Percentiles rank a stretch among this genome's conserved stretches.
phyloP scores from a whole-genome alignment of 176 grass and related monocot species.

The Microstegium vimineum region DNA sequence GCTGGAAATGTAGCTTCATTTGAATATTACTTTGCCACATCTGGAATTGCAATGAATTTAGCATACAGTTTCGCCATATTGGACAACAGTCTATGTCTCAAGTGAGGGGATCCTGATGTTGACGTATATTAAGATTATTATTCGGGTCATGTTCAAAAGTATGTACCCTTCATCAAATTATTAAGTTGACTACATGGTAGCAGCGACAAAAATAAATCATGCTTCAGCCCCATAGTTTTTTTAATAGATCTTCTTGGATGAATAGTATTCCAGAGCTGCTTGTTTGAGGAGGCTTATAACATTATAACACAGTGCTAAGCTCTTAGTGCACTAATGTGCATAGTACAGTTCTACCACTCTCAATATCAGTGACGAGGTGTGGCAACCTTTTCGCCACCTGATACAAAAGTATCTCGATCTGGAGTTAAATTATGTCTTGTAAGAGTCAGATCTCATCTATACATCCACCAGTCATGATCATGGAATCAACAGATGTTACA shows the following conservation, averaged over 20 bases:
- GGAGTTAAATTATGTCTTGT: not conserved
- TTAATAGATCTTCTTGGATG: not conserved
- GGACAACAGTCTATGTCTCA: slow-evolving; percentile 8
- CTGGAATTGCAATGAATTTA: slow-evolving; percentile 18
- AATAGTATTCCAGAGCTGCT: not conserved
- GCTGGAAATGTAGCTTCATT: slow-evolving; percentile 41
- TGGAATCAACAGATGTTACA: not conserved
- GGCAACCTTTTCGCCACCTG: not conserved
- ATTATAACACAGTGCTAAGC: not conserved
- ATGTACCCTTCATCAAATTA: slow-evolving; percentile 21
- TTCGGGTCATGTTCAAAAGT: slow-evolving; percentile 17
- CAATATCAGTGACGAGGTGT: not conserved
- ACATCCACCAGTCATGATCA: not conserved
- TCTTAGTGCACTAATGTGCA: not conserved
- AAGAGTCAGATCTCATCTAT: not conserved
- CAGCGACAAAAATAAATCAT: slow-evolving; percentile 8
- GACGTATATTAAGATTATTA: not conserved
- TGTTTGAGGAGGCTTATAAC: not conserved
- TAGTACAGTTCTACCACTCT: not conserved
- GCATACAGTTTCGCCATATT: not conserved
- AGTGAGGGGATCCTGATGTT: slow-evolving; percentile 6
- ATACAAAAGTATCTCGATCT: slow-evolving; percentile 3
- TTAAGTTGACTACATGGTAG: slow-evolving; percentile 19
- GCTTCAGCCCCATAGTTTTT: slow-evolving; percentile 6
- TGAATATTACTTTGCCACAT: slow-evolving; percentile 12